Conservation (phyloP, 2,329 filamentous ascomycete genomes). For the Hypocrella siamensis region DNA sequence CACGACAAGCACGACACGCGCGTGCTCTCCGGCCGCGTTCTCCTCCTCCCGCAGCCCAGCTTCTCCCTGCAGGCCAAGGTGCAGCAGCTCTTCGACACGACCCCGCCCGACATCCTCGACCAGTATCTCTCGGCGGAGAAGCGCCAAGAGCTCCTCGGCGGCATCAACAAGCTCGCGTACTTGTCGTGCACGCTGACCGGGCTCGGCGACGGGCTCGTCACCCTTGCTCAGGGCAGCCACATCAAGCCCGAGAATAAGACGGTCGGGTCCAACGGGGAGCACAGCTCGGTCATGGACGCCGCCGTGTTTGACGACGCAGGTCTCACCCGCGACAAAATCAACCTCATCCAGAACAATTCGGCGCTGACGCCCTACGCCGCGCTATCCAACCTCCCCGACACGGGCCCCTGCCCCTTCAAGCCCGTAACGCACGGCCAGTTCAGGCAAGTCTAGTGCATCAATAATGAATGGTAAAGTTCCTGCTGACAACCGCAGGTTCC, state of each 20-base stretch:
- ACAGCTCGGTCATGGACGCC: background rate
- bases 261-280: background rate
- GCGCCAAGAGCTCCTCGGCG: background rate
- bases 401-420: slow-evolving; percentile 21
- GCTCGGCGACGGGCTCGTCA: slow-evolving; percentile 16
- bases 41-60: slow-evolving; percentile 24
- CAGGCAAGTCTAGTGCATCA: background rate
- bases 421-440: slow-evolving; percentile 23
- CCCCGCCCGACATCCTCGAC: slow-evolving; percentile 8
- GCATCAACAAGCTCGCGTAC: slow-evolving; percentile 5
- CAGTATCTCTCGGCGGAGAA: slow-evolving; percentile 4
- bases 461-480: background rate
- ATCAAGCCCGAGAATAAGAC: slow-evolving; percentile 15
- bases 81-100: slow-evolving; percentile 16
- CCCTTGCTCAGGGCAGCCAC: slow-evolving; percentile 18
- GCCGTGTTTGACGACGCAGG: slow-evolving; percentile 7
- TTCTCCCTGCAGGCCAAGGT: slow-evolving; percentile 17
- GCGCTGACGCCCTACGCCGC: slow-evolving; percentile 20
- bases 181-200: slow-evolving; percentile 17
- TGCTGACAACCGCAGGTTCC: slow-evolving; percentile 11
- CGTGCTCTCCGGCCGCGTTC: slow-evolving; percentile 17
- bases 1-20: slow-evolving; percentile 8
- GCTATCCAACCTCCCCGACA: slow-evolving; percentile 9
- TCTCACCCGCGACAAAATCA: slow-evolving; percentile 6
- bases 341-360: slow-evolving; percentile 9